Conservation (phyloP, 805 yeast genomes). For the Nakazawaea populi region DNA sequence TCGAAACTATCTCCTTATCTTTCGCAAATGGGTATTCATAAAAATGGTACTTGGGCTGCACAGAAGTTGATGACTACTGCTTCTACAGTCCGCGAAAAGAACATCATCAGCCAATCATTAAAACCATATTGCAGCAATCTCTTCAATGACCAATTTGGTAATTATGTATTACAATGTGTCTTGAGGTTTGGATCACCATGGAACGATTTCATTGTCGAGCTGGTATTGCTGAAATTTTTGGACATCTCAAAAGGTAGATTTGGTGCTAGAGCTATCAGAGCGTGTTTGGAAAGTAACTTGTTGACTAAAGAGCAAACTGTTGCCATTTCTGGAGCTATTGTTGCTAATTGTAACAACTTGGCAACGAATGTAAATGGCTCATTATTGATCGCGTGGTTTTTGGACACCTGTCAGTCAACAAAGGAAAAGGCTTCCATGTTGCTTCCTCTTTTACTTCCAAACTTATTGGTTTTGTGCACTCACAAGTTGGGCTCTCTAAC, state of each 20-base stretch:
- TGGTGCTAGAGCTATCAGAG: constrained; percentile 93
- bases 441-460: constrained; percentile 55
- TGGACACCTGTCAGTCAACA: constrained; percentile 73
- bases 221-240: constrained; percentile 70
- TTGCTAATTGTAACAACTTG: constrained; percentile 70
- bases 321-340: constrained; percentile 70
- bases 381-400: constrained; percentile 84
- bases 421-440: constrained; percentile 56
- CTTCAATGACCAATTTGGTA: constrained; percentile 94
- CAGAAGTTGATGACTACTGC: constrained; percentile 87
- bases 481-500: constrained; percentile 85
- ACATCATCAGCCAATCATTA: constrained; percentile 61
- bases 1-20: constrained; percentile 70
- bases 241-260: constrained; percentile 82
- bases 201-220: constrained; percentile 84
- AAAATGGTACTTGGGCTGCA: constrained; percentile 99
- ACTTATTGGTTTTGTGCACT: constrained; percentile 58
- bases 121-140: constrained; percentile 79
- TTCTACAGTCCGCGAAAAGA: constrained; percentile 53
- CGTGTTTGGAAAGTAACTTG: constrained; percentile 79
- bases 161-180: constrained; percentile 93
- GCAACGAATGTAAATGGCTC: constrained; percentile 86
- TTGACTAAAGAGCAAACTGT: constrained; percentile 63
- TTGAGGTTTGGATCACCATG: constrained; percentile 84
- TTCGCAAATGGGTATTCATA: constrained; percentile 91